Conservation (phyloP, 257 asterid species). For the Plantago major region DNA sequence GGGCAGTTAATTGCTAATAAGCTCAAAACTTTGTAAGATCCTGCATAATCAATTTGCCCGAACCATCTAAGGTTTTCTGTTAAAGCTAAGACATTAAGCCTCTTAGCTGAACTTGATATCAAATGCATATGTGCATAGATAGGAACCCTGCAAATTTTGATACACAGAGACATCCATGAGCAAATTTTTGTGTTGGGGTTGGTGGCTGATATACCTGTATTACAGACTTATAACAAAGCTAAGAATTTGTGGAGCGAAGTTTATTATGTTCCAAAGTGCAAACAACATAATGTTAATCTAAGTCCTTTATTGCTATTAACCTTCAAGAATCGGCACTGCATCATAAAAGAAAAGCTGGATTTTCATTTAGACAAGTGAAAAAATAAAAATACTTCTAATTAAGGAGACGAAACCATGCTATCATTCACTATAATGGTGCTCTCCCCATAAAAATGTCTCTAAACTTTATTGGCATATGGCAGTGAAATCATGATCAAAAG, state of each 20-base stretch:
- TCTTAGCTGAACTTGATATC: neutral
- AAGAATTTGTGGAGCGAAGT: slow-evolving; percentile 2
- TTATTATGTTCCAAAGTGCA: slow-evolving; percentile 11
- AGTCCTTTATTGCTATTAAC: slow-evolving; percentile 3
- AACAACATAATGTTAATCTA: neutral
- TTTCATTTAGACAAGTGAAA: slow-evolving; percentile 18
- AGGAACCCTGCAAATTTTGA: neutral
- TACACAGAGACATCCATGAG: neutral
- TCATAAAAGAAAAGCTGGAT: slow-evolving; percentile 19
- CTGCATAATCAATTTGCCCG: too few relatives aligned
- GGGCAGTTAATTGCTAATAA: too few relatives aligned
- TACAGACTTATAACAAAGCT: slow-evolving; percentile 1
- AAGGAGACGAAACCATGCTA: slow-evolving; percentile 16
- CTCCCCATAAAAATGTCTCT: slow-evolving; percentile 18
- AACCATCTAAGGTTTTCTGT: too few relatives aligned
- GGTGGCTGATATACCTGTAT: slow-evolving; percentile 2
- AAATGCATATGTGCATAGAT: neutral
- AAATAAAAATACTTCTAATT: slow-evolving; percentile 12
- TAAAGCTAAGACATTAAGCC: neutral
- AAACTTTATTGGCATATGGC: slow-evolving; percentile 17
- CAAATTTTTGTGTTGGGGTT: slow-evolving; percentile 4
- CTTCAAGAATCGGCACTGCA: slow-evolving; percentile 19
- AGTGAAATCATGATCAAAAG: slow-evolving; percentile 19
- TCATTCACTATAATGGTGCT: slow-evolving; percentile 14
- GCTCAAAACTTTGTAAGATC: too few relatives aligned